Evolutionary conservation across 495 filamentous ascomycete species (phyloP), one percentile per base, ranked within the genome.

Genomic region (Penicillium paradoxum): DNA sequence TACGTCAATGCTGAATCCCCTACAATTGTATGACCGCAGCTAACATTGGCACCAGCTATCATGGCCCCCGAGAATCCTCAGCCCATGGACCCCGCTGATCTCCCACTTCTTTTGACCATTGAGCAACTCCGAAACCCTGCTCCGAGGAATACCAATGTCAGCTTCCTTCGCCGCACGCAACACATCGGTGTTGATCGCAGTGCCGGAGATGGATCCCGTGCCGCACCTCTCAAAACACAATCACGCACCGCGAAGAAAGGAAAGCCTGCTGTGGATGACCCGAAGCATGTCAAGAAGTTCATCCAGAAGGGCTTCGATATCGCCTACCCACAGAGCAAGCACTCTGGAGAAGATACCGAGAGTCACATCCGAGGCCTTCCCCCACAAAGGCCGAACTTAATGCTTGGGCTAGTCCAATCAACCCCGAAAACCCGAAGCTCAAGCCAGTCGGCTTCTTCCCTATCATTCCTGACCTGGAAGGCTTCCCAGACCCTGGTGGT

Each of bases 151-250:
- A 66, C 78, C n/a, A 80, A 80, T 47, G 87, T 95, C 45, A 96
- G 90, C 57, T 97, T 98, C 81, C 82, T 98, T 48, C 88, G 93
- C 32, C 85, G 92, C 40, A 97, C 95, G 13, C 95, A 98, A 65
- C 97, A 97, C 66, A 96, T 95, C 52, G 90, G 92, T 4, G 85
- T 88, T 7, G 82, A 81, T 37, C 74, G 67, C 55, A 79, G 63
- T 39, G 70, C 70, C 22, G 68, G 68, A 18, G 62, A 66, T 40
- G 67, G 72, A 30, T 62, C 70, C 9, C 46, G 34, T 15, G 63
- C 75, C 9, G 63, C 70, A 2, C 39, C 53, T 2, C 22, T 39
- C 38, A 75, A 69, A 57, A 57, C 65, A 27, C 77, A 71, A 39
- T 54, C 72, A 36, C 68, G 73, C 4, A 66, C 70, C 38, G 68